Conservation (phyloP, 805 yeast species). For the Saccharomyces eubayanus region DNA sequence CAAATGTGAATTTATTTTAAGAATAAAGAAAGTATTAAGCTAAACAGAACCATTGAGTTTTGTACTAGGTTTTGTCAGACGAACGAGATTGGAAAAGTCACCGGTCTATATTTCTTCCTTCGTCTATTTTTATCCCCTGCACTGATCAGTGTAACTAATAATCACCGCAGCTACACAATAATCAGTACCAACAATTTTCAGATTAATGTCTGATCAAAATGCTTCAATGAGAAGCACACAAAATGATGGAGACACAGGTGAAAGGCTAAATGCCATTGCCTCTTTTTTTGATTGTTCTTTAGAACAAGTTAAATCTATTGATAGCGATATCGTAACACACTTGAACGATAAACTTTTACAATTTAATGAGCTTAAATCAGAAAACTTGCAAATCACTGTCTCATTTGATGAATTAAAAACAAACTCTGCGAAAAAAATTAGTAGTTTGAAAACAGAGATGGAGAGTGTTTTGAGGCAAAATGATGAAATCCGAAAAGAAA, state of each 20-base stretch:
- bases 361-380: conserved; percentile 32
- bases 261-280: neutral
- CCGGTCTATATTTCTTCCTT: neutral
- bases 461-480: conserved; percentile 18
- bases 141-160: neutral
- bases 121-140: neutral
- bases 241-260: neutral
- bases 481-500: conserved; percentile 15
- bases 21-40: neutral
- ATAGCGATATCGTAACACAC: conserved; percentile 17
- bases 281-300: neutral
- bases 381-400: conserved; percentile 32
- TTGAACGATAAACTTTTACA: conserved; percentile 29
- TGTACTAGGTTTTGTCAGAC: neutral
- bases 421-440: conserved; percentile 24
- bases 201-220: neutral
- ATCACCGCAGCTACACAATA: neutral
- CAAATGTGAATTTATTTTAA: neutral
- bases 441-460: conserved; percentile 27
- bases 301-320: conserved; percentile 16
- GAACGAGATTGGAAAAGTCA: neutral
- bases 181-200: neutral
- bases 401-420: conserved; percentile 36
- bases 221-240: neutral
- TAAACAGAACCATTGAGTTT: neutral